These are phyloP conservation scores for Murraya koenigii DNA, from an alignment of 345 rosid genomes.

Conservation along the genomic window DNA sequence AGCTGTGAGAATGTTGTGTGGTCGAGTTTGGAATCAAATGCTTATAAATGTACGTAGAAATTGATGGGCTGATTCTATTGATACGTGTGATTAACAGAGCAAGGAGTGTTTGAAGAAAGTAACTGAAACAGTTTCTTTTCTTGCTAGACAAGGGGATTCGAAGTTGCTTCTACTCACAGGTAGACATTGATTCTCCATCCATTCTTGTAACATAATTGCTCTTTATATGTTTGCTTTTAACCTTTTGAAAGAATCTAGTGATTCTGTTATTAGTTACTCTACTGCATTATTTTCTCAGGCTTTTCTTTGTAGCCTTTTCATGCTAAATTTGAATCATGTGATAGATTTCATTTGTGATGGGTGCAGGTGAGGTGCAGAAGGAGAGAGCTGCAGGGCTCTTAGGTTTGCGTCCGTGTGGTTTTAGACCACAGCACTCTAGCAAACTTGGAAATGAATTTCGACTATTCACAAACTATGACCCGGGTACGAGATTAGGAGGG, in stretches of 20 bases:
- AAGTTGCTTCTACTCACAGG: conserved; percentile 87
- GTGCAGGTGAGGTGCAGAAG: conserved; percentile 83
- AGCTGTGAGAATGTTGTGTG: not conserved
- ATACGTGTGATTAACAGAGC: conserved; percentile 53
- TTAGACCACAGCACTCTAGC: conserved; percentile 78
- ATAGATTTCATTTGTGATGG: not conserved
- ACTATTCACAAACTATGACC: conserved; percentile 76
- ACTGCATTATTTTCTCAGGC: not conserved
- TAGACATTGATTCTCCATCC: conserved; percentile 16
- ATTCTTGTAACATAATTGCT: no score
- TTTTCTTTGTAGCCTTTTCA: not conserved
- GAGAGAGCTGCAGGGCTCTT: conserved; percentile 75
- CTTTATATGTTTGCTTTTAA: not conserved
- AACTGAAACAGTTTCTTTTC: conserved; percentile 60
- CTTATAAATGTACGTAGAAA: not conserved
- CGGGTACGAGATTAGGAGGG: conserved; percentile 81
- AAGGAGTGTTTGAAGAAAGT: conserved; percentile 83
- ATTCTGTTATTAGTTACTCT: not conserved
- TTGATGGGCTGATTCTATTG: not conserved
- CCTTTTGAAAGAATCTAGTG: not conserved
- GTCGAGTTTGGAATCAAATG: not conserved
- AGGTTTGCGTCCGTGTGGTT: conserved; percentile 69
- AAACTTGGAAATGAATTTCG: conserved; percentile 90
- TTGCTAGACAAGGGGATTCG: conserved; percentile 43
- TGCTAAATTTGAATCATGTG: not conserved